Conservation (phyloP, 2,329 filamentous ascomycete genomes). For the Sporothrix humicola region DNA sequence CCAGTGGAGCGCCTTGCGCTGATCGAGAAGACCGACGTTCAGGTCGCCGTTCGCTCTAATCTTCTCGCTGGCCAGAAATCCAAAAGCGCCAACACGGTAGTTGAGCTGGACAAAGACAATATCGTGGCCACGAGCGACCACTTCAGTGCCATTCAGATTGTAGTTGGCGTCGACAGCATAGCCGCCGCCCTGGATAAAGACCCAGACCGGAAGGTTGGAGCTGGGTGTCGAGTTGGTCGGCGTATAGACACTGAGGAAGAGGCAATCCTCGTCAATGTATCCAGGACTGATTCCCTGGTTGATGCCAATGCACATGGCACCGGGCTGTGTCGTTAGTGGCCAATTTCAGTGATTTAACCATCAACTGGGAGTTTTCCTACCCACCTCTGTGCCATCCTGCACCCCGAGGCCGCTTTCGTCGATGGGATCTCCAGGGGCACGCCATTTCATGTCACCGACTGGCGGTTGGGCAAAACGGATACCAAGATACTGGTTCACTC, state of each 20-base stretch:
- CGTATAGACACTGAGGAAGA: slow-evolving; percentile 46
- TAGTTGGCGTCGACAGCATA: slow-evolving; percentile 55
- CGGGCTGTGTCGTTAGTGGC: not conserved
- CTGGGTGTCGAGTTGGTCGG: slow-evolving; percentile 48
- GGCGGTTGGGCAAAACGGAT: slow-evolving; percentile 11
- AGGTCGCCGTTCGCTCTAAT: slow-evolving; percentile 60
- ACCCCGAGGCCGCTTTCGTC: slow-evolving; percentile 2
- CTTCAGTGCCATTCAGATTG: slow-evolving; percentile 55
- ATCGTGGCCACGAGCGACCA: slow-evolving; percentile 47
- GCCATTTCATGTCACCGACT: slow-evolving; percentile 9
- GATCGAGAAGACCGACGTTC: slow-evolving; percentile 67
- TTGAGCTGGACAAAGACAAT: slow-evolving; percentile 65
- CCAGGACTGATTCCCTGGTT: not conserved
- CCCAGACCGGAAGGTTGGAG: slow-evolving; percentile 59
- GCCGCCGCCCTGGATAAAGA: slow-evolving; percentile 58
- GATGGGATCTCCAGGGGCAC: not conserved
- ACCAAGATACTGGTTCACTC: slow-evolving; percentile 17
- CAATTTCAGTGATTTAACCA: too few species aligned
- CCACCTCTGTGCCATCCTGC: slow-evolving; percentile 42
- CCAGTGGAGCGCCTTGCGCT: slow-evolving; percentile 64
- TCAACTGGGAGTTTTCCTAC: too few species aligned
- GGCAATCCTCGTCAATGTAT: slow-evolving; percentile 2
- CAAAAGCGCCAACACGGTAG: slow-evolving; percentile 65
- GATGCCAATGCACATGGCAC: slow-evolving; percentile 3
- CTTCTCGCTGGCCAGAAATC: slow-evolving; percentile 64